A percentile compares a stretch with the other conserved stretches of the same genome.
These are phyloP conservation scores for Juglanconis juglandina DNA, from an alignment of 2,329 filamentous ascomycete species.

Conservation along the genomic window DNA sequence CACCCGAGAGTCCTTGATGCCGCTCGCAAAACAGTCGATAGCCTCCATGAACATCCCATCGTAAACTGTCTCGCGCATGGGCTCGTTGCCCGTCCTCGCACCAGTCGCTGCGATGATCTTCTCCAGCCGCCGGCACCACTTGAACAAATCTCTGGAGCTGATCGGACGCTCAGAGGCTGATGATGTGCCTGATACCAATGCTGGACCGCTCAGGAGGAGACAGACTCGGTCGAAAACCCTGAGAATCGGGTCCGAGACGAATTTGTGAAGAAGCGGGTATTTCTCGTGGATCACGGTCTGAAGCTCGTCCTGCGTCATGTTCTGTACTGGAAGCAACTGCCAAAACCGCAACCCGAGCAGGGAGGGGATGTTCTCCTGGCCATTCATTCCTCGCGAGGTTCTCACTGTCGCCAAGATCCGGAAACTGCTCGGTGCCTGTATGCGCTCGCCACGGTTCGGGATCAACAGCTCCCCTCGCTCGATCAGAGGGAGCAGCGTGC, in stretches of 20 bases:
- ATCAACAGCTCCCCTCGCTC: constrained; percentile 89
- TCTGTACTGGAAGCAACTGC: constrained; percentile 68
- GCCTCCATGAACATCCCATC: constrained; percentile 93
- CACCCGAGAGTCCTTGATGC: constrained; percentile 63
- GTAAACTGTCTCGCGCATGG: constrained; percentile 66
- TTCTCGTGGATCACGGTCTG: constrained; percentile 67
- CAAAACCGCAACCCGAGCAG: constrained; percentile 85
- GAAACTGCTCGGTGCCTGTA: constrained; percentile 81
- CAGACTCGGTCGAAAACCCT: constrained; percentile 56
- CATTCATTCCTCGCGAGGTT: constrained; percentile 67
- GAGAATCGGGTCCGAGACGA: constrained; percentile 52
- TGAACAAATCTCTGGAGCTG: constrained; percentile 70
- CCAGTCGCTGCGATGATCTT: constrained; percentile 60
- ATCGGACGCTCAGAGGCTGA: constrained; percentile 41
- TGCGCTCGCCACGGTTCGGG: constrained; percentile 80
- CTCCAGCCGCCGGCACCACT: constrained; percentile 80
- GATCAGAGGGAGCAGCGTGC: constrained; percentile 85
- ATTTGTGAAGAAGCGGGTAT: constrained; percentile 66
- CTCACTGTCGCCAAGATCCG: constrained; percentile 89
- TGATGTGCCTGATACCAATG: constrained; percentile 24
- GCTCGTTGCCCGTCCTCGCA: constrained; percentile 64
- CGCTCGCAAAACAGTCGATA: constrained; percentile 86
- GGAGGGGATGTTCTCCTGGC: constrained; percentile 62
- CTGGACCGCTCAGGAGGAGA: constrained; percentile 34
- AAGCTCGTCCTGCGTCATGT: constrained; percentile 68